These are phyloP conservation scores for Carpinus viminea DNA, from an alignment of 306 rosid genomes.

Conservation along the genomic window DNA sequence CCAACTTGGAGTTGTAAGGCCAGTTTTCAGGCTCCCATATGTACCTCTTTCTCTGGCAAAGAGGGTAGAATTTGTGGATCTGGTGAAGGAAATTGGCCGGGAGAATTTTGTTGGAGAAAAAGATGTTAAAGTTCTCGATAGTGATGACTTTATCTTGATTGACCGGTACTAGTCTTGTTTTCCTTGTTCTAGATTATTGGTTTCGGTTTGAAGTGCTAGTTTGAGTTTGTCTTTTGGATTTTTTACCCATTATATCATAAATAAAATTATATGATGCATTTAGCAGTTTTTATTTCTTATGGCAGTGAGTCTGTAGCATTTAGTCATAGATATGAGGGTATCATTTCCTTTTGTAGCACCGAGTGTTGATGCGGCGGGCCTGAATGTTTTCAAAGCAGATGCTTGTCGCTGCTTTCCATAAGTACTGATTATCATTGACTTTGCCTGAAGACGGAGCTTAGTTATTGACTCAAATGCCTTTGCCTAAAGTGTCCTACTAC, in stretches of 20 bases:
- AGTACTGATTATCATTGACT: not conserved
- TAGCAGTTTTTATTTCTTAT: not conserved
- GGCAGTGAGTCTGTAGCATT: not conserved
- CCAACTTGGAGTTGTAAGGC: conserved; percentile 92
- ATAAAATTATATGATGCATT: not conserved
- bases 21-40: conserved; percentile 91
- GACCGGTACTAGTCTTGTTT: conserved; percentile 53
- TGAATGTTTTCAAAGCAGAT: not conserved
- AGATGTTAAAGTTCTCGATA: conserved; percentile 71
- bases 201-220: not conserved
- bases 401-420: not conserved
- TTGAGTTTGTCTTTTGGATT: not conserved
- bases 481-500: not conserved
- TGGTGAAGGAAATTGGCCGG: conserved; percentile 78
- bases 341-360: not conserved
- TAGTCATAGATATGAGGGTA: not conserved
- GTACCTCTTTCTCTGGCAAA: conserved; percentile 79
- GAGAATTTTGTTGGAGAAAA: conserved; percentile 80
- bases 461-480: not conserved
- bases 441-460: not conserved
- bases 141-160: conserved; percentile 60
- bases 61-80: conserved; percentile 66
- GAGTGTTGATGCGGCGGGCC: not conserved
- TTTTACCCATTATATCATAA: not conserved
- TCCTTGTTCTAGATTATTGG: conserved; percentile 11